A percentile compares a stretch with the other conserved stretches of the same genome.
Conservation (phyloP, 2,329 filamentous ascomycete species). For the Rutstroemia sp. region DNA sequence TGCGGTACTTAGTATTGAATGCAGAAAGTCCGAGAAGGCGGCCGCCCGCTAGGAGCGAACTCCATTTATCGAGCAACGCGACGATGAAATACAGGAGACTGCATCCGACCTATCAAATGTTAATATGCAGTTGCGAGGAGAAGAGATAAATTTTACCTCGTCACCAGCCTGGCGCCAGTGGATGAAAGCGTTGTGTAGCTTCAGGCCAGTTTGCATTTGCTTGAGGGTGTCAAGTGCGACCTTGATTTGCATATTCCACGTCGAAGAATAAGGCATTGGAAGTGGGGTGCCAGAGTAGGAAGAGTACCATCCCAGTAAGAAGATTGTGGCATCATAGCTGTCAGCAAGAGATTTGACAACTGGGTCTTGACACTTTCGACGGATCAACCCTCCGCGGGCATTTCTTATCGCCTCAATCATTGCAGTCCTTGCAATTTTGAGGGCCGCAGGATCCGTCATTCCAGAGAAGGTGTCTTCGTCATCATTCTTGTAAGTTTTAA, state of each 20-base stretch:
- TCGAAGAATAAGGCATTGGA: slow-evolving; percentile 28
- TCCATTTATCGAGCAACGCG: slow-evolving; percentile 30
- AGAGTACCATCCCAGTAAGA: slow-evolving; percentile 29
- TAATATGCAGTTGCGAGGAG: background rate
- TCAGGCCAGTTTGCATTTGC: slow-evolving; percentile 28
- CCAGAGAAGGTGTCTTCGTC: slow-evolving; percentile 2
- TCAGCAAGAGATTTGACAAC: slow-evolving; percentile 33
- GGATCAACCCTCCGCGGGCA: slow-evolving; percentile 5
- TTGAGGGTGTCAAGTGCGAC: slow-evolving; percentile 27
- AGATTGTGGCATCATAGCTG: slow-evolving; percentile 35
- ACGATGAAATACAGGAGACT: slow-evolving; percentile 31
- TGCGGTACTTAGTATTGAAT: slow-evolving; percentile 32
- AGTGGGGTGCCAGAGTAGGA: slow-evolving; percentile 35
- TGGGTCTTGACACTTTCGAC: slow-evolving; percentile 9
- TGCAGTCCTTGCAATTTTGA: slow-evolving; percentile 4
- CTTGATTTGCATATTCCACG: slow-evolving; percentile 30
- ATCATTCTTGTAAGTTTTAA: slow-evolving; percentile 7
- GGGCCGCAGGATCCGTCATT: slow-evolving; percentile 30
- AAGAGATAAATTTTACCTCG: slow-evolving; percentile 39
- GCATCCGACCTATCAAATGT: slow-evolving; percentile 15
- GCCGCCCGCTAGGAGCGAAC: slow-evolving; percentile 22
- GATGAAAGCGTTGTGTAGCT: slow-evolving; percentile 28
- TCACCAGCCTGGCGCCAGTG: slow-evolving; percentile 28
- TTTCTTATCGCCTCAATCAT: slow-evolving; percentile 32
- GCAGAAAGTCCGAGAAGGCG: slow-evolving; percentile 31